phyloP scores from a whole-genome alignment of 2,329 filamentous ascomycete genomes.

The Didymella arachidicola region DNA sequence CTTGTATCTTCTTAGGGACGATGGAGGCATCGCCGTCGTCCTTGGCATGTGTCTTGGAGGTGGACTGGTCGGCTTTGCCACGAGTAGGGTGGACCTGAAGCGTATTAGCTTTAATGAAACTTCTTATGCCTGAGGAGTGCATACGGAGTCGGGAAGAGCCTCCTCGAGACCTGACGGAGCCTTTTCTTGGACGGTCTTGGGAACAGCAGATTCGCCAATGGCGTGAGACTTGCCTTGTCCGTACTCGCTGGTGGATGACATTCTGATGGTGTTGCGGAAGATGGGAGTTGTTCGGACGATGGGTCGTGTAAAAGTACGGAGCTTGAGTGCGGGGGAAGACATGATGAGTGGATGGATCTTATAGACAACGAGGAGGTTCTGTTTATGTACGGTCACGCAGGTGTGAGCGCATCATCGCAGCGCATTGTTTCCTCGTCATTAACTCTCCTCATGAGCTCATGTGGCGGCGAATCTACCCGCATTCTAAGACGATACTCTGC shows the following conservation, averaged over 20 bases:
- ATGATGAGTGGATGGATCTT: conserved; percentile 24
- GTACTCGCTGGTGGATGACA: conserved; percentile 44
- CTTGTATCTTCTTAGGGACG: conserved; percentile 55
- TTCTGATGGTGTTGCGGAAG: conserved; percentile 30
- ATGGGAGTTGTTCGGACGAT: conserved; percentile 26
- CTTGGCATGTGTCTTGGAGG: conserved; percentile 51
- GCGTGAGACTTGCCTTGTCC: conserved; percentile 56
- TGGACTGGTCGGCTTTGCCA: conserved; percentile 44
- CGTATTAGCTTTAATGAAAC: background rate
- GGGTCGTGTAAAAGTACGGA: conserved; percentile 31
- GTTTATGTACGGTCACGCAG: conserved; percentile 17
- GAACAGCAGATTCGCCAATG: conserved; percentile 51
- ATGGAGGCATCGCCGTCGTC: conserved; percentile 48
- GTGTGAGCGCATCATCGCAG: conserved; percentile 6
- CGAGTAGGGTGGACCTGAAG: conserved; percentile 50
- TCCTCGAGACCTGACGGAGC: conserved; percentile 52
- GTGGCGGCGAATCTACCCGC: conserved; percentile 10
- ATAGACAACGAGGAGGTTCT: conserved; percentile 11
- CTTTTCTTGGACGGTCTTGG: conserved; percentile 50
- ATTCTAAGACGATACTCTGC: conserved; percentile 6
- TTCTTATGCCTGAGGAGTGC: background rate
- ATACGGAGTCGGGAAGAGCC: conserved; percentile 49
- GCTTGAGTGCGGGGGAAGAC: conserved; percentile 30
- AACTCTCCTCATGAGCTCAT: conserved; percentile 8
- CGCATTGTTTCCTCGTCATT: conserved; percentile 9